Conservation (phyloP, 371 early-diverging fungal genomes). For the Nematocida sp. region DNA sequence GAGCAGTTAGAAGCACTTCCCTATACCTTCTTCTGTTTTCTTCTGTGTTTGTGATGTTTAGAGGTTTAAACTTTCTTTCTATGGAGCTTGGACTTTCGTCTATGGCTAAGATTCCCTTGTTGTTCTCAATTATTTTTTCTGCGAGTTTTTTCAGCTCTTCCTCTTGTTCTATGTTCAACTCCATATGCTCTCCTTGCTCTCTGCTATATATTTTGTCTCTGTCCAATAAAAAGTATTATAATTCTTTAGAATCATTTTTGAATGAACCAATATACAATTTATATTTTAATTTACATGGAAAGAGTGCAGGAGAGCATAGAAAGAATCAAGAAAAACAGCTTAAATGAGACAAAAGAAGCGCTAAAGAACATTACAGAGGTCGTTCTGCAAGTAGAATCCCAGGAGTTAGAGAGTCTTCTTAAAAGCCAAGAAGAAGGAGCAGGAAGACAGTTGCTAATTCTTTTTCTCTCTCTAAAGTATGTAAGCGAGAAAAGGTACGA, state of each 20-base stretch:
- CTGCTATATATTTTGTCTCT: background rate
- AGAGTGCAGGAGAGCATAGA: constrained; percentile 35
- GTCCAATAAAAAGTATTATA: background rate
- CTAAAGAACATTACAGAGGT: constrained; percentile 15
- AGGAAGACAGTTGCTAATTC: background rate
- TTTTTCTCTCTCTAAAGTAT: background rate
- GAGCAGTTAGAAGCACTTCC: constrained; percentile 70
- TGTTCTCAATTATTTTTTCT: constrained; percentile 68
- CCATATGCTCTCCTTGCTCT: background rate
- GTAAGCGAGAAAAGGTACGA: constrained; percentile 2
- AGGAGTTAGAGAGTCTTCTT: background rate
- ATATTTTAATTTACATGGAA: constrained; percentile 37
- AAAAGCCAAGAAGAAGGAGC: background rate
- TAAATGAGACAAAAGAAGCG: constrained; percentile 35
- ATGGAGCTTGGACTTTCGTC: constrained; percentile 71
- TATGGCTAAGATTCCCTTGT: constrained; percentile 70
- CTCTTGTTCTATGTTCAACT: constrained; percentile 14
- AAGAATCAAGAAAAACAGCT: background rate
- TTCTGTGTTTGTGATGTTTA: constrained; percentile 69
- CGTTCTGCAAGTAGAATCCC: background rate
- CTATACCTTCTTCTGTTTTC: constrained; percentile 71
- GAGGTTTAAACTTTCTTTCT: constrained; percentile 69
- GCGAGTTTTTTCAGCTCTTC: constrained; percentile 65
- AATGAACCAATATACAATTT: background rate
- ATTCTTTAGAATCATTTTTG: background rate